A percentile compares a stretch with the other conserved stretches of the same genome.
Conservation (phyloP, 2,329 filamentous ascomycete species). For the Diplodia intermedia region DNA sequence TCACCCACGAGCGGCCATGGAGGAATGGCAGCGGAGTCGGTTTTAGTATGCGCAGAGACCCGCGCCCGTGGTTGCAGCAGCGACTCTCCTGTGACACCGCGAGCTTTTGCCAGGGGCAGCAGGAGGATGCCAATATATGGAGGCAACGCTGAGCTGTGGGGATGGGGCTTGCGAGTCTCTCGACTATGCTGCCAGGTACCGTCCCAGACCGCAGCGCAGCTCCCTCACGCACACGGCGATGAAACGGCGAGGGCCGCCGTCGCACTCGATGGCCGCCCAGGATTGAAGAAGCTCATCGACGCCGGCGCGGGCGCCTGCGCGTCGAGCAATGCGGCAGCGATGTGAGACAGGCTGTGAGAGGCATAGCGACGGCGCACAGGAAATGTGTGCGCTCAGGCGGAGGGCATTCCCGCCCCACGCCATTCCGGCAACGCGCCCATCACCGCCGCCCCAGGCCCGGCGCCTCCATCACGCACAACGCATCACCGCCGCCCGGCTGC, state of each 20-base stretch:
- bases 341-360: conserved; percentile 44
- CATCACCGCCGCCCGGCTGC: conserved; percentile 4
- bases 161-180: conserved; percentile 44
- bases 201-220: conserved; percentile 50
- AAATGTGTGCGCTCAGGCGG: conserved; percentile 17
- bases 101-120: conserved; percentile 45
- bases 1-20: conserved; percentile 46
- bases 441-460: not conserved
- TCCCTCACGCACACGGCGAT: conserved; percentile 45
- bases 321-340: conserved; percentile 46
- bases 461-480: conserved; percentile 18
- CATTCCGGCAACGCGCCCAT: not conserved
- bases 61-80: conserved; percentile 44
- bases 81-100: conserved; percentile 46
- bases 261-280: conserved; percentile 40
- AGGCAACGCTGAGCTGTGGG: conserved; percentile 41
- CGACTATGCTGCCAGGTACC: conserved; percentile 48
- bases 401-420: conserved; percentile 4
- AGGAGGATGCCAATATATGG: conserved; percentile 47
- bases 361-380: conserved; percentile 46
- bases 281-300: conserved; percentile 44
- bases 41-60: conserved; percentile 49
- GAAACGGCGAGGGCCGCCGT: conserved; percentile 47
- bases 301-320: conserved; percentile 45
- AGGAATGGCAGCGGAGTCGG: conserved; percentile 41